Evolutionary conservation across 2,329 filamentous ascomycete species (phyloP).

Genomic region (Phialemoniopsis sp.): DNA sequence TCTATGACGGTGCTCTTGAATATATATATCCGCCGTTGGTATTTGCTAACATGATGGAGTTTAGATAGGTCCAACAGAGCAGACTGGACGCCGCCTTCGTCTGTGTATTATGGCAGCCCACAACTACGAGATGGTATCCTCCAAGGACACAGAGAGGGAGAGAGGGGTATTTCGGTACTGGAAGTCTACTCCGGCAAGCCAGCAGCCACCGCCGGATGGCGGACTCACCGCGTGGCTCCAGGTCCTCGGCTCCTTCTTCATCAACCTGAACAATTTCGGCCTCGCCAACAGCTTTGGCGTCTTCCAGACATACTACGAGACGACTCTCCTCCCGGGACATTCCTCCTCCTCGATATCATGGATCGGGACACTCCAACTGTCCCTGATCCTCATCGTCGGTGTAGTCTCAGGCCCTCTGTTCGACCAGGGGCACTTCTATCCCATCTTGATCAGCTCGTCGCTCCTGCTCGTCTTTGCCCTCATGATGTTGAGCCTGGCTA

Average conservation of each 20-base stretch:
- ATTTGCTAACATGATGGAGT: too few species aligned
- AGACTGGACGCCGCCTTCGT: too few species aligned
- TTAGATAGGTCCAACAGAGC: too few species aligned
- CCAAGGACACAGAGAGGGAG: too few species aligned
- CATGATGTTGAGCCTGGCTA: constrained; percentile 14
- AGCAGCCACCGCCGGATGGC: constrained; percentile 18
- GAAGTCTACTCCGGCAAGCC: neutral
- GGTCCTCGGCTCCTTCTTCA: constrained; percentile 24
- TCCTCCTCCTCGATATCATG: constrained; percentile 24
- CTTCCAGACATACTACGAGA: constrained; percentile 27
- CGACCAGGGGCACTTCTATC: constrained; percentile 30
- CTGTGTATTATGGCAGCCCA: too few species aligned
- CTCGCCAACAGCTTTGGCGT: constrained; percentile 29
- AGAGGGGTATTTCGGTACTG: neutral
- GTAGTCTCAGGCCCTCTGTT: constrained; percentile 31
- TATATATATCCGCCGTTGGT: too few species aligned
- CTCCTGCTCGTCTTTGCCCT: constrained; percentile 30
- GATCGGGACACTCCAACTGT: constrained; percentile 31
- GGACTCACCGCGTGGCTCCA: constrained; percentile 28
- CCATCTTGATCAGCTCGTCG: constrained; percentile 23
- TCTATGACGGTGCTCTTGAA: too few species aligned
- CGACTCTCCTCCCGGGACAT: constrained; percentile 13
- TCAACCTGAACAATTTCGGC: constrained; percentile 28
- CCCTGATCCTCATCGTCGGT: constrained; percentile 29
- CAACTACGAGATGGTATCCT: too few species aligned